These are phyloP conservation scores for Arctium minus DNA, from an alignment of 129 eudicot genomes.

Conservation along the genomic window DNA sequence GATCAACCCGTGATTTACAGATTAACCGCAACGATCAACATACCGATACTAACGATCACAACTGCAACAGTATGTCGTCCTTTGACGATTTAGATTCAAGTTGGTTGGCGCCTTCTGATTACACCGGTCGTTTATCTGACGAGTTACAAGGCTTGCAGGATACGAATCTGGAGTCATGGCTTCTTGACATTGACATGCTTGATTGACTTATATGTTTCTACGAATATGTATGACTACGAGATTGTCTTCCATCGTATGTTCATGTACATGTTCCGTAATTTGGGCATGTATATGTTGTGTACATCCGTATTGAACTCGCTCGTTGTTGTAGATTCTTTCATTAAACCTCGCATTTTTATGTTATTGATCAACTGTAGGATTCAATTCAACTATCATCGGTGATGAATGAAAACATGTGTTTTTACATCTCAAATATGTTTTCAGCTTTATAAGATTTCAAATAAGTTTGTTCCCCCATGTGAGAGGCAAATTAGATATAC, in stretches of 20 bases:
- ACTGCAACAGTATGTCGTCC: neutral
- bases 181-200: slow-evolving; percentile 25
- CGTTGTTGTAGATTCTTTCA: slow-evolving; percentile 8
- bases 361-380: neutral
- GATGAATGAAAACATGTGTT: neutral
- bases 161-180: slow-evolving; percentile 26
- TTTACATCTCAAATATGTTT: neutral
- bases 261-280: neutral
- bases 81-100: slow-evolving; percentile 1
- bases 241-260: neutral
- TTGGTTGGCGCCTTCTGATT: slow-evolving; percentile 1
- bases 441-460: neutral
- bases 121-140: slow-evolving; percentile 8
- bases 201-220: slow-evolving; percentile 10
- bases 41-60: neutral
- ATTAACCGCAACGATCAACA: slow-evolving; percentile 3
- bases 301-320: neutral
- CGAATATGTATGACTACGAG: neutral
- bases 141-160: neutral
- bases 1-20: neutral
- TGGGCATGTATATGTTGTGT: neutral
- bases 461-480: no score
- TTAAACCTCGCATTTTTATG: neutral
- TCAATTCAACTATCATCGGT: neutral
- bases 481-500: no score